Base-by-base conservation (phyloP, 2,329 filamentous ascomycete genomes). In the Arthroderma sp. region DNA sequence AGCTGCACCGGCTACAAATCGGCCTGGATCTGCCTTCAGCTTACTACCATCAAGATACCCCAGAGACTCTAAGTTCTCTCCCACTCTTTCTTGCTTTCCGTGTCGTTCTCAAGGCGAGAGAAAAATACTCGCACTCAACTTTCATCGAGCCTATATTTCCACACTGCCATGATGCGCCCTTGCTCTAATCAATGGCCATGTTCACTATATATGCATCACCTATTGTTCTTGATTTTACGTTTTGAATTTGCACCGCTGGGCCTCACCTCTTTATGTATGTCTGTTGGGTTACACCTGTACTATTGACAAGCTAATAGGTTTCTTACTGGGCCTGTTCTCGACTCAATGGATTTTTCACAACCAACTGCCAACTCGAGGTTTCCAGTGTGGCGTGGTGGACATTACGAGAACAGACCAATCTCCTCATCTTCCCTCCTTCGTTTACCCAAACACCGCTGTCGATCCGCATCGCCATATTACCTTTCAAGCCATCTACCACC, bases 361-460 rank as follows among this genome's bases (percentile, higher is more conserved):
- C 31, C 33, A 36, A 37, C 41, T 37, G 28, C 15, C 41, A 22
- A 29, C 41, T 36, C 31, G n/a, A 43, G 41, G 41, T 37, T 31
- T 30, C 8, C 28, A 37, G 41, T n/a, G 41, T 36, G 41, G 41
- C 31, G 41, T 36, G 41, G 41, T 43, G 41, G 41, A 22, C 15
- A 22, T 22, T 22, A 43, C 4, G 36, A 43, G 10, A 10, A 10
- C 29, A 27, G 29, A 29, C 10, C 6, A 10, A 41, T 11, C 27
- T 4, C 30, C n/a, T 31, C 5, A 34, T 34, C 9, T 31, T 27
- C 4, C 30, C 11, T 28, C 38, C 11, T 40, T 31, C 3, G 22
- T n/a, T 31, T 32, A 8, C 22, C 11, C 30, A 31, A 7, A 4
- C n/a, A 9, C 28, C 40, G 4, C 11, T 32, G 11, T 11, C 3